Conservation (phyloP, 2,329 filamentous ascomycete genomes). For the Botrytis aclada region DNA sequence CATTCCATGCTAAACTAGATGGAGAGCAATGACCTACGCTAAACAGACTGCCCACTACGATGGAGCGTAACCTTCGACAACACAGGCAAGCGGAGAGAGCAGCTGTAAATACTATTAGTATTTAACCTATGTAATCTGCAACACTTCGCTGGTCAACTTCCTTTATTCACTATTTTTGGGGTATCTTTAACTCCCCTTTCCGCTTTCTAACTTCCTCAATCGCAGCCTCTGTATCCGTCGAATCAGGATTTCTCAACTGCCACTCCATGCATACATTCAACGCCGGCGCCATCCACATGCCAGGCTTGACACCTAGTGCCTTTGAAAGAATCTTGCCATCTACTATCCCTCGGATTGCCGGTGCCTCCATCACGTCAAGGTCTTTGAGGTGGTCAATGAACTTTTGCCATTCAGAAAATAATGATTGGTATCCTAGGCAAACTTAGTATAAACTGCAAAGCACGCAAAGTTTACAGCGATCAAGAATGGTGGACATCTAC, state of each 20-base stretch:
- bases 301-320: constrained; percentile 64
- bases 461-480: not conserved
- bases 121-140: not conserved
- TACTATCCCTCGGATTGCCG: constrained; percentile 60
- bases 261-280: constrained; percentile 79
- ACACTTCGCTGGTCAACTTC: not conserved
- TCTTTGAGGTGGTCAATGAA: constrained; percentile 55
- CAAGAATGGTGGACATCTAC: not conserved
- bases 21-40: not conserved
- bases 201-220: constrained; percentile 55
- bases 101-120: not conserved
- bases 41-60: not conserved
- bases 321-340: constrained; percentile 73
- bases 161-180: constrained; percentile 16
- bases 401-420: constrained; percentile 50
- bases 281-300: constrained; percentile 80
- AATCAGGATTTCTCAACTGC: constrained; percentile 78
- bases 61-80: not conserved
- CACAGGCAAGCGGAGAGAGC: not conserved
- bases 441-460: not conserved
- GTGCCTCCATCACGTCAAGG: constrained; percentile 56
- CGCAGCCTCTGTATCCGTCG: constrained; percentile 55
- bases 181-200: constrained; percentile 34
- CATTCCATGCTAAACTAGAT: not conserved
- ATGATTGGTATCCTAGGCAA: constrained; percentile 34